A percentile compares a stretch with the other conserved stretches of the same genome.
Conservation (phyloP, 352 stramenopile genomes). For the Phytophthora tubulina region DNA sequence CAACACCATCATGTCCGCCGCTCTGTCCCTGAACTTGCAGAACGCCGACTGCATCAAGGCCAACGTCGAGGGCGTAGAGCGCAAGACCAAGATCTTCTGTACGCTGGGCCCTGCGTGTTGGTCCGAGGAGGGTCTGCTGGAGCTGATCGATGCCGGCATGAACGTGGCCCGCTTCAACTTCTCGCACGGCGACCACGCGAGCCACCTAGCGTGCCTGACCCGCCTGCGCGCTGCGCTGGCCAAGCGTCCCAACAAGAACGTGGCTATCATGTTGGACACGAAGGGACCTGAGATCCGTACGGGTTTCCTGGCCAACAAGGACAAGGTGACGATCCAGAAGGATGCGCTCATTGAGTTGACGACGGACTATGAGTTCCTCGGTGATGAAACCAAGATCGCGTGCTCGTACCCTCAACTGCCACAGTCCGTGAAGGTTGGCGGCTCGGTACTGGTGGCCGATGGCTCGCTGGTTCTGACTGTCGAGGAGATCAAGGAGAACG, state of each 20-base stretch:
- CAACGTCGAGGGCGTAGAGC: slow-evolving; percentile 37
- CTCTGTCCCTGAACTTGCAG: slow-evolving; percentile 35
- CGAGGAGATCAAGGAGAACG: slow-evolving; percentile 74
- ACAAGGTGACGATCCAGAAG: slow-evolving; percentile 75
- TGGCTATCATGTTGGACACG: slow-evolving; percentile 97
- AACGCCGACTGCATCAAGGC: slow-evolving; percentile 39
- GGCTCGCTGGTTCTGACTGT: slow-evolving; percentile 94
- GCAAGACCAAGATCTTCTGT: slow-evolving; percentile 93
- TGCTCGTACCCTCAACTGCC: slow-evolving; percentile 95
- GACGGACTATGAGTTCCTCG: slow-evolving; percentile 74
- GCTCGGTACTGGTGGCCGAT: slow-evolving; percentile 95
- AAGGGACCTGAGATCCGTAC: slow-evolving; percentile 97
- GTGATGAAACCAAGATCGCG: slow-evolving; percentile 87
- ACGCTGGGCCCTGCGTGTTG: slow-evolving; percentile 93
- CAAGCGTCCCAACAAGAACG: slow-evolving; percentile 72
- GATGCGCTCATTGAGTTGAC: slow-evolving; percentile 67
- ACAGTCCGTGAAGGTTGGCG: slow-evolving; percentile 90
- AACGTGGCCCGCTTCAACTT: slow-evolving; percentile 99
- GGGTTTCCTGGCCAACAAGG: slow-evolving; percentile 82
- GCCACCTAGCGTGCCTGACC: slow-evolving; percentile 66
- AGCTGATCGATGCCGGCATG: slow-evolving; percentile 93
- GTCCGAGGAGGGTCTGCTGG: slow-evolving; percentile 94
- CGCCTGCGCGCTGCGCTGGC: slow-evolving; percentile 69
- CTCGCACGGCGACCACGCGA: slow-evolving; percentile 97
- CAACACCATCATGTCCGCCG: slow-evolving; percentile 29